These are phyloP conservation scores for Fusarium sp. DNA, from an alignment of 2,329 filamentous ascomycete genomes.

Conservation along the genomic window DNA sequence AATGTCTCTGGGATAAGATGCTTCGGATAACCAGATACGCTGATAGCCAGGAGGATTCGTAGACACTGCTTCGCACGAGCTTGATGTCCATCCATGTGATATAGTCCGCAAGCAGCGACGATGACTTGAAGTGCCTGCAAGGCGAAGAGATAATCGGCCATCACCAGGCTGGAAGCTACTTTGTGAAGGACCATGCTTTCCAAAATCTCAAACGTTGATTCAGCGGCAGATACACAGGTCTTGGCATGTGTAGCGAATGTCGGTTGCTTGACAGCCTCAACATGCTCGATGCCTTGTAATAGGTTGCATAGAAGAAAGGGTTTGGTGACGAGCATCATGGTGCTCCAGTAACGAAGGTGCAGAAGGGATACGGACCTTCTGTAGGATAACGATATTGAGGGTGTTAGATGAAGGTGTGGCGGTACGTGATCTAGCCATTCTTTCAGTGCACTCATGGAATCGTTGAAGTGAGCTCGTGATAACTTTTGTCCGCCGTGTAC, in stretches of 20 bases:
- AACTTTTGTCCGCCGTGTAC: not conserved
- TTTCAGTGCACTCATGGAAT: fast-evolving
- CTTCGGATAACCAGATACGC: not conserved
- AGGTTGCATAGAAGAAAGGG: not conserved
- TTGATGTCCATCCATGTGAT: not conserved
- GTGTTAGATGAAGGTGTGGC: not conserved
- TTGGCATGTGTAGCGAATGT: not conserved
- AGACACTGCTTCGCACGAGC: not conserved
- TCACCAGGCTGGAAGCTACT: not conserved
- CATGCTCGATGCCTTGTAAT: not conserved
- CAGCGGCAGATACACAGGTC: not conserved
- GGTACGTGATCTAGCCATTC: not conserved
- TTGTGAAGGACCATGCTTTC: not conserved
- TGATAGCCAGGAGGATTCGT: fast-evolving
- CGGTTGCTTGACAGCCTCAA: fast-evolving
- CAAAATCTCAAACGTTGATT: not conserved
- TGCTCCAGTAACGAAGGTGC: not conserved
- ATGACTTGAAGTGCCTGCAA: not conserved
- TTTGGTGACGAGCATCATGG: not conserved
- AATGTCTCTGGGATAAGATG: not conserved
- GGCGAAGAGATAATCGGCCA: not conserved
- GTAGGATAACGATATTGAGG: not conserved
- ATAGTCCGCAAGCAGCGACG: not conserved
- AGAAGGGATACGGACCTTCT: not conserved
- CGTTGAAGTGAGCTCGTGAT: not conserved